These are phyloP conservation scores for Pontederia crassipes DNA, from an alignment of 176 grass and related monocot genomes.

Conservation along the genomic window DNA sequence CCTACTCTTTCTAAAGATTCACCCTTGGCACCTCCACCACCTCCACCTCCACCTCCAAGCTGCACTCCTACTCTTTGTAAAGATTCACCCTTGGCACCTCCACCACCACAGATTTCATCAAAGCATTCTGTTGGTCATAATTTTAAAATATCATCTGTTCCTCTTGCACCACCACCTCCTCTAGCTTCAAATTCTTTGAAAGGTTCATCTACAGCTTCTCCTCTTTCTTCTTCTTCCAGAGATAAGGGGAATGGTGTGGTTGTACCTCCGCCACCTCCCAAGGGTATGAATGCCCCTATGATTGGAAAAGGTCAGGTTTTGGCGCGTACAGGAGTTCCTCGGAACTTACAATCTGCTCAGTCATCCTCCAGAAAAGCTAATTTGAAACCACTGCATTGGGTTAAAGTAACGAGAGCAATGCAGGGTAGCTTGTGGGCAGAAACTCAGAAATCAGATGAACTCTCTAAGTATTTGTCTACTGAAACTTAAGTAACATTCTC, in stretches of 20 bases:
- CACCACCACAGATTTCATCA: slow-evolving; percentile 20
- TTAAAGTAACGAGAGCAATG: slow-evolving; percentile 99
- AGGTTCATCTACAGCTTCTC: not conserved
- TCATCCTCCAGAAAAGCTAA: slow-evolving; percentile 53
- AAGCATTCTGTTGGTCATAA: not conserved
- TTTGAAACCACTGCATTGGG: slow-evolving; percentile 98
- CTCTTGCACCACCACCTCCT: slow-evolving; percentile 37
- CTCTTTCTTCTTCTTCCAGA: not conserved
- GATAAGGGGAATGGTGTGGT: slow-evolving; percentile 11
- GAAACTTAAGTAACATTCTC: not conserved
- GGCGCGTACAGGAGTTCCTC: slow-evolving; percentile 22
- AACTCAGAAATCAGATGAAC: slow-evolving; percentile 62
- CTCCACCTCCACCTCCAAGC: not conserved
- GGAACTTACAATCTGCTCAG: slow-evolving; percentile 41
- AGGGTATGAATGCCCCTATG: slow-evolving; percentile 19
- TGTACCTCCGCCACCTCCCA: slow-evolving; percentile 30
- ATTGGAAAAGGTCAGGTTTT: slow-evolving; percentile 22
- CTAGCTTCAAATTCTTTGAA: slow-evolving; percentile 16
- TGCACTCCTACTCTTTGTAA: slow-evolving; percentile 6
- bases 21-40: slow-evolving; percentile 9
- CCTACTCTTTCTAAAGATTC: too few relatives aligned
- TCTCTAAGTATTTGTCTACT: slow-evolving; percentile 36
- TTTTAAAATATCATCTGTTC: slow-evolving; percentile 19
- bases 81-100: slow-evolving; percentile 23
- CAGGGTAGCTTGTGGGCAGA: slow-evolving; percentile 94